phyloP scores from a whole-genome alignment of 1,139 yeast genomes.

The Yamadazyma taylorii region DNA sequence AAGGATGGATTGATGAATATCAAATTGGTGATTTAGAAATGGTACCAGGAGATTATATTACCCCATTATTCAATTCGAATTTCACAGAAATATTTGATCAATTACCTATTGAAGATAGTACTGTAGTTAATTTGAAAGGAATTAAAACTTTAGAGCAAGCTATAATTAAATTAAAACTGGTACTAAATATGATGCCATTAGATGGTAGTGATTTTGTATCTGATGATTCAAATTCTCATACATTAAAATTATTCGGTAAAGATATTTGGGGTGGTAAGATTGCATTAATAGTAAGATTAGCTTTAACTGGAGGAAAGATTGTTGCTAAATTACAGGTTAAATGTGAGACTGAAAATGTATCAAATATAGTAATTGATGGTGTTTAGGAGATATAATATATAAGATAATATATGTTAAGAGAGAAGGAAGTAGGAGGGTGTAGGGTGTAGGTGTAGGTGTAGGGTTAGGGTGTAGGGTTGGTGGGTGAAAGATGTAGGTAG shows the following conservation, averaged over 20 bases:
- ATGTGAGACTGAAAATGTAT: conserved; percentile 55
- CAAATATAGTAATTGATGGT: conserved; percentile 49
- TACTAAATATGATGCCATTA: conserved; percentile 76
- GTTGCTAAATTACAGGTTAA: conserved; percentile 77
- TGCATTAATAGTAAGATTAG: conserved; percentile 70
- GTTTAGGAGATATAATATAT: conserved; percentile 7
- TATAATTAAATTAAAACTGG: conserved; percentile 49
- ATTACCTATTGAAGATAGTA: conserved; percentile 41
- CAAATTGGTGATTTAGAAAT: conserved; percentile 81
- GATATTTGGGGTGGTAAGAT: conserved; percentile 73
- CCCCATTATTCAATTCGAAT: conserved; percentile 76
- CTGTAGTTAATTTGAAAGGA: conserved; percentile 40
- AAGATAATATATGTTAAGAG: too few species aligned
- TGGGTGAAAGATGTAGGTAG: too few species aligned
- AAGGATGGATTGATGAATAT: conserved; percentile 92
- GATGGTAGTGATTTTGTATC: conserved; percentile 75
- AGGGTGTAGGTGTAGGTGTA: too few species aligned
- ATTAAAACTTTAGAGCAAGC: conserved; percentile 38
- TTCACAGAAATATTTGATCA: conserved; percentile 77
- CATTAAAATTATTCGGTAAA: conserved; percentile 81
- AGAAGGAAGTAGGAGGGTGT: too few species aligned
- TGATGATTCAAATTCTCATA: conserved; percentile 62
- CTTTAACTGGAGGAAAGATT: conserved; percentile 64
- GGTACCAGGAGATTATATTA: conserved; percentile 78
- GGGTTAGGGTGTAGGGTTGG: too few species aligned